Evolutionary conservation across 2,329 filamentous ascomycete species (phyloP).

Genomic region (Claviceps purpurea): DNA sequence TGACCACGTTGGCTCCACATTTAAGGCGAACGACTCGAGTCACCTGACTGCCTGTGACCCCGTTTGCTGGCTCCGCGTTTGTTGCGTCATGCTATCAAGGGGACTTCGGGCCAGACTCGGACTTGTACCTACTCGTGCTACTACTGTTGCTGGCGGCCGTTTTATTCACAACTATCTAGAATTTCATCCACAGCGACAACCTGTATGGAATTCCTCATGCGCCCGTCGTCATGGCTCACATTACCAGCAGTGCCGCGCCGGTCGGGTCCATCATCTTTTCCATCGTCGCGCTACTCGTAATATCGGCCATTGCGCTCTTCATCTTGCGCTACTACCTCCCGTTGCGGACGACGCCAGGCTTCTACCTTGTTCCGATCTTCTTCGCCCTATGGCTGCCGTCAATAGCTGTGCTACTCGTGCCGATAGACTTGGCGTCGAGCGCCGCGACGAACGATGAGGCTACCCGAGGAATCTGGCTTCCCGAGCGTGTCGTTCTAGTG

Average conservation of each 20-base stretch:
- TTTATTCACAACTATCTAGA: neutral
- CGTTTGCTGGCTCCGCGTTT: neutral
- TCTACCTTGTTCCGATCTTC: slow-evolving; percentile 84
- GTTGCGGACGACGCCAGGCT: slow-evolving; percentile 77
- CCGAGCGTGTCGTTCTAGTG: slow-evolving; percentile 63
- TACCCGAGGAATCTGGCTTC: slow-evolving; percentile 75
- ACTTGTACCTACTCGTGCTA: too few relatives aligned
- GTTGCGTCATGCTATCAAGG: slow-evolving; percentile 7
- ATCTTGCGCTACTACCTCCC: slow-evolving; percentile 84
- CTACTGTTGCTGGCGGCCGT: too few relatives aligned
- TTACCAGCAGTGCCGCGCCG: slow-evolving; percentile 42
- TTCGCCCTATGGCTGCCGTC: slow-evolving; percentile 88
- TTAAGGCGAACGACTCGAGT: slow-evolving; percentile 5
- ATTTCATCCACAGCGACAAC: neutral
- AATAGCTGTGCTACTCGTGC: slow-evolving; percentile 81
- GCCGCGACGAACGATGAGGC: slow-evolving; percentile 58
- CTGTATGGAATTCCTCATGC: slow-evolving; percentile 16
- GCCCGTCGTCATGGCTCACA: slow-evolving; percentile 35
- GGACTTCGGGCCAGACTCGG: neutral
- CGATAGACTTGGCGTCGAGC: slow-evolving; percentile 87
- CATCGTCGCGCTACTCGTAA: slow-evolving; percentile 54
- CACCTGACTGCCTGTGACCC: neutral
- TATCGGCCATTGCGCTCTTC: slow-evolving; percentile 66
- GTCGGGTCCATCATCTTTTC: slow-evolving; percentile 73
- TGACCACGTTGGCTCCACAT: slow-evolving; percentile 3